phyloP scores from a whole-genome alignment of 2,329 filamentous ascomycete genomes.

The Dothideomycetes sp. region DNA sequence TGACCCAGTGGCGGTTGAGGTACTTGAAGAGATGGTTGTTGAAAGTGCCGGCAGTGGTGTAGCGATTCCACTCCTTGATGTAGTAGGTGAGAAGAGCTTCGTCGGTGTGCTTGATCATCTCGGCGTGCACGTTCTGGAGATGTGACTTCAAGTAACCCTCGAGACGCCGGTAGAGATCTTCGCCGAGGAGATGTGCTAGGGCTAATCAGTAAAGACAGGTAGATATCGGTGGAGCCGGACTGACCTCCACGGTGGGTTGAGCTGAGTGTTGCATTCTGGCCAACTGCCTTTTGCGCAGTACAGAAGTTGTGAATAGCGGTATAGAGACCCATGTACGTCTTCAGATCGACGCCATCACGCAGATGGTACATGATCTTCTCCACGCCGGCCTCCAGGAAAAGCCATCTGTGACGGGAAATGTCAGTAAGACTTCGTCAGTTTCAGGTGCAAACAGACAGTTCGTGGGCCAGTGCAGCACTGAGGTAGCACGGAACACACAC shows the following conservation, averaged over 20 bases:
- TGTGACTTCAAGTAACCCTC: slow-evolving; percentile 75
- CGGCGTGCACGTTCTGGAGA: slow-evolving; percentile 56
- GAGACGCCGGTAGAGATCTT: slow-evolving; percentile 89
- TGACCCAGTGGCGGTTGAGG: slow-evolving; percentile 97
- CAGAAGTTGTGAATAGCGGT: slow-evolving; percentile 99
- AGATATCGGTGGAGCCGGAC: background rate
- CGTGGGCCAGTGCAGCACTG: background rate
- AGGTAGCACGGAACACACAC: background rate
- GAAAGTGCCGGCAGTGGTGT: slow-evolving; percentile 91
- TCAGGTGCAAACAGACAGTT: background rate
- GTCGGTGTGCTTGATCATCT: slow-evolving; percentile 72
- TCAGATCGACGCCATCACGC: slow-evolving; percentile 86
- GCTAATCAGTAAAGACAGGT: slow-evolving; percentile 3
- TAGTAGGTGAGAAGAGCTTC: slow-evolving; percentile 88
- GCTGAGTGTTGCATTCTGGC: slow-evolving; percentile 36
- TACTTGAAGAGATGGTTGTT: slow-evolving; percentile 96
- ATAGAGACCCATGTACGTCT: slow-evolving; percentile 95
- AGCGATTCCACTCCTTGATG: slow-evolving; percentile 92
- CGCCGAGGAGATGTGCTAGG: slow-evolving; percentile 83
- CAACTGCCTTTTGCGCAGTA: slow-evolving; percentile 87
- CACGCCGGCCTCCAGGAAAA: slow-evolving; percentile 78
- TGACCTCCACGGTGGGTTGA: slow-evolving; percentile 61
- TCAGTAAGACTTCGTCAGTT: background rate
- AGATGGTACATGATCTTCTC: slow-evolving; percentile 88
- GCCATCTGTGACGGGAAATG: slow-evolving; percentile 53